Conservation (phyloP, 1,139 yeast species). For the Taphrina pruni region DNA sequence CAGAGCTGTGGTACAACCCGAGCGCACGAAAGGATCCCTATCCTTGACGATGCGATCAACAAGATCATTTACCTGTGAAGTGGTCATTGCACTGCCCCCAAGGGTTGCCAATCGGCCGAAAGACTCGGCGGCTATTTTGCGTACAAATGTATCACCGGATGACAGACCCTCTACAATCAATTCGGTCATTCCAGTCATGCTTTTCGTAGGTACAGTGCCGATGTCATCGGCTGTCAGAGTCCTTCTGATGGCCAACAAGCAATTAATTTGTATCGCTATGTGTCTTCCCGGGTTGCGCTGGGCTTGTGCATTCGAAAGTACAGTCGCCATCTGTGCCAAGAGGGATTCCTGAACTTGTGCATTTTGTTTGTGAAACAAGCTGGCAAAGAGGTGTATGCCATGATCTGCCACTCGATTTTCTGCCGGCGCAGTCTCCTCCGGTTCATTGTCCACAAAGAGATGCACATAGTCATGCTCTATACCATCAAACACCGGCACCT, state of each 20-base stretch:
- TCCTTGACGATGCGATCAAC: conserved; percentile 68
- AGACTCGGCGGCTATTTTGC: conserved; percentile 67
- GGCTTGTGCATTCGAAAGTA: conserved; percentile 52
- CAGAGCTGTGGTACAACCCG: conserved; percentile 66
- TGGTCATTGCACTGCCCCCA: conserved; percentile 53
- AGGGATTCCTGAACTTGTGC: conserved; percentile 83
- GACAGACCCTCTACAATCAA: conserved; percentile 56
- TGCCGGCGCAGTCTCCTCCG: conserved; percentile 43
- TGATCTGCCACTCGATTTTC: conserved; percentile 66
- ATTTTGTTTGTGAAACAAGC: conserved; percentile 74
- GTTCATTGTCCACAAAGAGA: conserved; percentile 22
- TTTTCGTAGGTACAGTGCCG: conserved; percentile 13
- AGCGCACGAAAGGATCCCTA: conserved; percentile 68
- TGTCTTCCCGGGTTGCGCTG: conserved; percentile 49
- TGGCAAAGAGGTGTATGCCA: conserved; percentile 76
- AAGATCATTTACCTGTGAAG: conserved; percentile 61
- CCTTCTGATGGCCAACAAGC: conserved; percentile 62
- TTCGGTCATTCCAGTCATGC: conserved; percentile 59
- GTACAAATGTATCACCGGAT: conserved; percentile 46
- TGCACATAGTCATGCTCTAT: conserved; percentile 47
- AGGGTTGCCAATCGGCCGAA: conserved; percentile 66
- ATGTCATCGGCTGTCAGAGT: conserved; percentile 25
- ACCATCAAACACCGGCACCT: conserved; percentile 43
- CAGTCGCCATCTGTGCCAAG: conserved; percentile 74
- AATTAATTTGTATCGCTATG: conserved; percentile 65